phyloP scores from a whole-genome alignment of 2,329 filamentous ascomycete genomes.

The Cladosporium sp. region DNA sequence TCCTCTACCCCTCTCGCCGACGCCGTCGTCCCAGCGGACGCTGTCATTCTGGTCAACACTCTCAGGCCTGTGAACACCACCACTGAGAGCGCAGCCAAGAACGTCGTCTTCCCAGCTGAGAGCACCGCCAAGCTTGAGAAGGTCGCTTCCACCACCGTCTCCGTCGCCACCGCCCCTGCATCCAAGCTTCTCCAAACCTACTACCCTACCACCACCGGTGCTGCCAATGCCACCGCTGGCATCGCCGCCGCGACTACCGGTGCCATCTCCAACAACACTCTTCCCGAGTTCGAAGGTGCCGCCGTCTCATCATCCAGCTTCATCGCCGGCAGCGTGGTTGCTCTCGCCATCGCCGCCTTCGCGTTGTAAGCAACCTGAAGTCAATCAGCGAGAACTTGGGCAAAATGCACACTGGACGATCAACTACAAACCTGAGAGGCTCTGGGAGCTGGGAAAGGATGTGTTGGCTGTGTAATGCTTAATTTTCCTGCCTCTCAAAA shows the following conservation, averaged over 20 bases:
- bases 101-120: background rate
- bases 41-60: conserved; percentile 5
- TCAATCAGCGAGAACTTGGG: background rate
- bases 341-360: conserved; percentile 8
- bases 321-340: conserved; percentile 10
- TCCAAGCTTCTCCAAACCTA: background rate
- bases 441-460: conserved; percentile 4
- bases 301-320: conserved; percentile 10
- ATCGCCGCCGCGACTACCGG: conserved; percentile 1
- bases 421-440: background rate
- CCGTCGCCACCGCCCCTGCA: background rate
- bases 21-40: background rate
- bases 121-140: background rate
- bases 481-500: background rate
- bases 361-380: background rate
- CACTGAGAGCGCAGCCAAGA: background rate
- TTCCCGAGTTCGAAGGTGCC: conserved; percentile 15
- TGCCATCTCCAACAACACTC: conserved; percentile 10
- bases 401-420: conserved; percentile 6
- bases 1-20: background rate
- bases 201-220: conserved; percentile 14
- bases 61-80: conserved; percentile 1
- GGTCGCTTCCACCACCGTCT: background rate
- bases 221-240: conserved; percentile 1
- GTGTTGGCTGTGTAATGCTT: conserved; percentile 9